Conservation (phyloP, 306 rosid genomes). For the Rosa multiflora region DNA sequence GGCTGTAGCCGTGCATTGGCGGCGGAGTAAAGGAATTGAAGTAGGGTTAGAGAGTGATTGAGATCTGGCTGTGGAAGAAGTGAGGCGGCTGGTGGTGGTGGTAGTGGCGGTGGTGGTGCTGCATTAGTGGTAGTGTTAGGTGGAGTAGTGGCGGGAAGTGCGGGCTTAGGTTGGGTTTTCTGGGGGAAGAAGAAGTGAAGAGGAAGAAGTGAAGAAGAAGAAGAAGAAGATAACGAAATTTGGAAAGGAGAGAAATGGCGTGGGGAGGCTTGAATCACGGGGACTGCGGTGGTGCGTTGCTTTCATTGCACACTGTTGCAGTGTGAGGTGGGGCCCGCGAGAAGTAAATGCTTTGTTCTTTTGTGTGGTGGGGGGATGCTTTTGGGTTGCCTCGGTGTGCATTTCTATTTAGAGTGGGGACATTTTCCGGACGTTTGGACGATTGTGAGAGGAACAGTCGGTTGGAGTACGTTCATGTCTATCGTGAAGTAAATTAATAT, state of each 20-base stretch:
- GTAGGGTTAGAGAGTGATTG: not conserved
- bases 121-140: too few relatives aligned
- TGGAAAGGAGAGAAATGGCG: not conserved
- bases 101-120: not conserved
- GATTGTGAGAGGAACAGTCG: too few relatives aligned
- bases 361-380: too few relatives aligned
- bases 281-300: not conserved
- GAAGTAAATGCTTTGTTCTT: not conserved
- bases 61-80: not conserved
- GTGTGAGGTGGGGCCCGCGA: not conserved
- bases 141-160: not conserved
- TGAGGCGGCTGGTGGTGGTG: not conserved
- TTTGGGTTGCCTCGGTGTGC: too few relatives aligned
- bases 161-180: not conserved
- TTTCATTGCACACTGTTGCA: not conserved
- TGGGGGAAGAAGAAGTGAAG: not conserved
- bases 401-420: too few relatives aligned
- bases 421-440: too few relatives aligned
- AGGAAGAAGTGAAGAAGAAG: too few relatives aligned
- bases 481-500: too few relatives aligned
- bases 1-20: conserved; percentile 63
- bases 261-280: conserved; percentile 1
- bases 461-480: too few relatives aligned
- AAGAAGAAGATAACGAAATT: not conserved
- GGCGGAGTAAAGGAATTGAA: too few relatives aligned